These are phyloP conservation scores for Cladosporium sphaerospermum DNA, from an alignment of 2,329 filamentous ascomycete species.

Conservation along the genomic window DNA sequence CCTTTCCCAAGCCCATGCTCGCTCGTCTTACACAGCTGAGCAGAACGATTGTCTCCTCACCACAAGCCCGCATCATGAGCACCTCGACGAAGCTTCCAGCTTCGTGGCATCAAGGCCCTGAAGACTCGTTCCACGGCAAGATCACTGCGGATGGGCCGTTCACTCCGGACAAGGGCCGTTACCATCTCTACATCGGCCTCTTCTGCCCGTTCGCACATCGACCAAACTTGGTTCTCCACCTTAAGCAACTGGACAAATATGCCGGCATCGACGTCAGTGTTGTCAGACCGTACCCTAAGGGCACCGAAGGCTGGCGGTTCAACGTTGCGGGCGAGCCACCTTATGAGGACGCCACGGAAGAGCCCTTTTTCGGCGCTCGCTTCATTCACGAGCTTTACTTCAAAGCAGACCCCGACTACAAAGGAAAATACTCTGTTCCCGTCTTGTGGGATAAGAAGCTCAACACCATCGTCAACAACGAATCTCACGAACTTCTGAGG, in stretches of 20 bases:
- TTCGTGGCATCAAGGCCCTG: conserved; percentile 28
- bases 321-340: conserved; percentile 38
- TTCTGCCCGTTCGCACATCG: conserved; percentile 63
- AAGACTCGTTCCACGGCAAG: conserved; percentile 48
- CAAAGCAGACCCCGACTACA: conserved; percentile 53
- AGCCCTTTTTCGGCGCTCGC: conserved; percentile 51
- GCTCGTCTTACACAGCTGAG: neutral
- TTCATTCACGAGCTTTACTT: conserved; percentile 60
- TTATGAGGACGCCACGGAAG: conserved; percentile 50
- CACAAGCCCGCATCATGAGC: conserved; percentile 5
- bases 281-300: conserved; percentile 62
- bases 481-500: conserved; percentile 52
- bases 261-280: conserved; percentile 48
- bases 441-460: conserved; percentile 57
- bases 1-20: neutral
- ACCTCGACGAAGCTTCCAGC: conserved; percentile 12
- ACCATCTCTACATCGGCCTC: conserved; percentile 53
- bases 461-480: conserved; percentile 54
- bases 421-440: conserved; percentile 56
- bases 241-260: conserved; percentile 51
- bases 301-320: conserved; percentile 60
- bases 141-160: conserved; percentile 44
- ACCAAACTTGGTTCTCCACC: conserved; percentile 50
- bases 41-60: neutral
- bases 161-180: conserved; percentile 45